Base-by-base conservation (phyloP, 805 yeast genomes). In the Candida tammaniensis region DNA sequence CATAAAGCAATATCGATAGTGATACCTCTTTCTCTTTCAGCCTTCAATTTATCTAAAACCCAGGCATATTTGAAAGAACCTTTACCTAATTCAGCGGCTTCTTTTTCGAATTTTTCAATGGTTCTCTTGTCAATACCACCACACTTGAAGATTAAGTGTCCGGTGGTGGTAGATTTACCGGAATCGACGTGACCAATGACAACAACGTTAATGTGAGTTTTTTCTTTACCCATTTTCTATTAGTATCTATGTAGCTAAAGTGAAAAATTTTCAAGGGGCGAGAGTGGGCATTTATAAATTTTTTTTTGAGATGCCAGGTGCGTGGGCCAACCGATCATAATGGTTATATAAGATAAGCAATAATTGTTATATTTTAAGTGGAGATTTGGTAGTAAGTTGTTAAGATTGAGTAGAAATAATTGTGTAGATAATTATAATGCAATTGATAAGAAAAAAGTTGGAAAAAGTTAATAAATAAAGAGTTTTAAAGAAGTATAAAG, bases 111-210 rank as follows among this genome's bases (percentile, higher is more conserved):
- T 17, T 33, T 87, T 80, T 88, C 96, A 66, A 87, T 87, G 70
- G 96, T 88, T 81, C 96, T 85, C 86, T 87, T 88, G 78, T 88
- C 96, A 62, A 86, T 86, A 83, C 94, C 96, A 85, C 97, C 96
- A 80, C 96, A 89, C 91, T 88, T 88, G 95, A 70, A 89, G 69
- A 89, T 88, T 76, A 89, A 85, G 83, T 89, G 97, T 76, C 97
- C 97, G 71, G 98, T 89, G 75, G 97, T 91, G 68, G 98, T 89
- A 52, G 97, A 91, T 40, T 54, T 59, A 62, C 70, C 70, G 63
- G 97, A 89, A 78, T 91, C 98, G 97, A 93, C 98, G 95, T 91
- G 98, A 76, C 98, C 98, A 74, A 91, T 91, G 70, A 93, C 98
- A 74, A 93, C 98, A 78, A 91, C 95, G 96, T 91, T 91, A 80